Evolutionary conservation across 1,284 basidiomycete species (phyloP), one percentile per base, ranked within the genome.

Genomic region (Cryptococcus jaspeensis): DNA sequence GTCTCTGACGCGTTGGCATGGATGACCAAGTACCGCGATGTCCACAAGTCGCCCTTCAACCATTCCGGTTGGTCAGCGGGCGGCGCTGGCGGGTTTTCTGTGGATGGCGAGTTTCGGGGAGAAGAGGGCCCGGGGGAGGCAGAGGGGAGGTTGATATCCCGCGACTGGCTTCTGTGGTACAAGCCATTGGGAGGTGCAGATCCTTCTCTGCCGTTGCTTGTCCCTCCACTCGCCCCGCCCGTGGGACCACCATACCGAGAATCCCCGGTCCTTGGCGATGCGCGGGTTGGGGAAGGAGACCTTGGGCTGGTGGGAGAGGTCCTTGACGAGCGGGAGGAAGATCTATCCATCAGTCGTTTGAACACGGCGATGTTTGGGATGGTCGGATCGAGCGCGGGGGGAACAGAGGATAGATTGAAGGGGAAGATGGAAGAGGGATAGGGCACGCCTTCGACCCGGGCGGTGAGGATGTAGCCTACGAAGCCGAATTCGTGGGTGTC

Each of bases 1-100:
- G 52, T 62, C 0, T 61, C 59, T 1, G 61, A 62, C 12, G 75
- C 71, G 55, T 74, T 75, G 20, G 72, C 75, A 50, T 73, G 69
- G 0, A 78, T 63, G 37, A 73, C 63, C 55, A 78, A 53, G 22
- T 55, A 51, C 25, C 70, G 57, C 20, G 63, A 60, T 7, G 64
- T 63, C 23, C 55, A 57, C 23, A 78, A 58, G 56, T 75, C 71
- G 11, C 74, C 75, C 22, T 71, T 64, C 36, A 78, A 54, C 73
- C 73, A 75, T 2, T 62, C 68, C 16, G 50, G 46, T 46, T 67
- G 70, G 42, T 70, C 70, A 12, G 0, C 25, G 18, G 13, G 9
- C 20, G n/a, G 39, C 16, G 39, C 16, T 7, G 16, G 16, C 16
- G 20, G 20, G 16, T n/a, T 15, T 15, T 16, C 22, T 2, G 11